phyloP scores from a whole-genome alignment of 192 early-diverging fungal species.

The Gorgonomyces haynaldii region DNA sequence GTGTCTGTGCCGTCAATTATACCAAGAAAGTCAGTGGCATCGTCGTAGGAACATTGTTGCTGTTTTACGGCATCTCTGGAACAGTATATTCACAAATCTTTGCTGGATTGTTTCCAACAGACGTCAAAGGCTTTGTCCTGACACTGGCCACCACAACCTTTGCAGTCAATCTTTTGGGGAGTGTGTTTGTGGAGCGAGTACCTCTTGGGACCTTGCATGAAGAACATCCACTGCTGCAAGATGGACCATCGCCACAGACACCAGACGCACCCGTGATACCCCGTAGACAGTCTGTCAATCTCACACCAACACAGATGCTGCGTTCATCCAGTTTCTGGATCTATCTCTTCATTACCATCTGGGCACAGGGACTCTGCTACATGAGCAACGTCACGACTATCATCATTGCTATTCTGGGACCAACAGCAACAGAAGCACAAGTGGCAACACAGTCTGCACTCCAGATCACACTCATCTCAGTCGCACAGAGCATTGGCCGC shows the following conservation, averaged over 20 bases:
- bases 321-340: constrained; percentile 19
- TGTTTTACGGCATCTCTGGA: constrained; percentile 23
- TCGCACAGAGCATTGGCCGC: constrained; percentile 11
- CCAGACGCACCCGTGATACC: neutral
- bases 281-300: neutral
- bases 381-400: constrained; percentile 20
- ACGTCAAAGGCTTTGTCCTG: constrained; percentile 11
- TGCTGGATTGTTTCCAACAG: neutral
- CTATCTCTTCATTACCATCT: constrained; percentile 11
- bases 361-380: constrained; percentile 18
- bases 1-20: constrained; percentile 15
- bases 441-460: constrained; percentile 1
- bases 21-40: constrained; percentile 8
- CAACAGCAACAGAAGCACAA: neutral
- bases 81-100: constrained; percentile 17
- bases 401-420: neutral
- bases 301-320: constrained; percentile 19
- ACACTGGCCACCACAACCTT: constrained; percentile 10
- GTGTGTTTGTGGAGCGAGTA: constrained; percentile 1
- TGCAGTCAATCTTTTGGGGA: constrained; percentile 6
- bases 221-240: neutral
- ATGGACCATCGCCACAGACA: neutral
- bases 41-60: constrained; percentile 15
- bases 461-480: constrained; percentile 22
- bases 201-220: neutral